A percentile compares a stretch with the other conserved stretches of the same genome.
Conservation (phyloP, 495 filamentous ascomycete species). For the Podospora conica region DNA sequence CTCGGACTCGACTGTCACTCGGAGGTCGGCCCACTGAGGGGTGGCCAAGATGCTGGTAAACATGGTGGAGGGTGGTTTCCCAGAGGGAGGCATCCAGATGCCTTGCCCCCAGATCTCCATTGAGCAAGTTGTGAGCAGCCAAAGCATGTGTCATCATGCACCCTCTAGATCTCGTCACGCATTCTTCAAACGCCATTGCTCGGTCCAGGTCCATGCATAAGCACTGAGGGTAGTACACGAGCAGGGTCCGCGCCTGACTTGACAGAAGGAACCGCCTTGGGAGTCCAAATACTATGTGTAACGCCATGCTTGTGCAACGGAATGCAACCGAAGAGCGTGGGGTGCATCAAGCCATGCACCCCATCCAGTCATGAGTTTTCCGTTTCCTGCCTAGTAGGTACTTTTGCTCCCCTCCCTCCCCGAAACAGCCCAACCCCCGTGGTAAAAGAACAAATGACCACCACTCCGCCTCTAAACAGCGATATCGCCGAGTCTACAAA, state of each 20-base stretch:
- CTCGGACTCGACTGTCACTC: not conserved
- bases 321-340: not conserved
- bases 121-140: not conserved
- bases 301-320: not conserved
- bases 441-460: not conserved
- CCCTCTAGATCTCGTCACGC: not conserved
- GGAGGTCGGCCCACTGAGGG: not conserved
- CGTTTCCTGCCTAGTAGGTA: no score
- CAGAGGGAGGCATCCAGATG: not conserved
- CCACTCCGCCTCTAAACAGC: not conserved
- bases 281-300: not conserved
- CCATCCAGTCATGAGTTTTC: not conserved
- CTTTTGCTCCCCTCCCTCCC: not conserved
- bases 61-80: not conserved
- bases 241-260: not conserved
- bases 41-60: not conserved
- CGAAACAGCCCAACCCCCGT: not conserved
- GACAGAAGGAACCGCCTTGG: not conserved
- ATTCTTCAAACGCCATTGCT: not conserved
- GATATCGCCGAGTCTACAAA: constrained; percentile 5
- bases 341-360: not conserved
- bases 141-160: not conserved
- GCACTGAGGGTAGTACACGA: no score
- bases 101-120: not conserved
- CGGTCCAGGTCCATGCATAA: not conserved